Base-by-base conservation (phyloP, 192 early-diverging fungal species). In the Coemansia sp. region DNA sequence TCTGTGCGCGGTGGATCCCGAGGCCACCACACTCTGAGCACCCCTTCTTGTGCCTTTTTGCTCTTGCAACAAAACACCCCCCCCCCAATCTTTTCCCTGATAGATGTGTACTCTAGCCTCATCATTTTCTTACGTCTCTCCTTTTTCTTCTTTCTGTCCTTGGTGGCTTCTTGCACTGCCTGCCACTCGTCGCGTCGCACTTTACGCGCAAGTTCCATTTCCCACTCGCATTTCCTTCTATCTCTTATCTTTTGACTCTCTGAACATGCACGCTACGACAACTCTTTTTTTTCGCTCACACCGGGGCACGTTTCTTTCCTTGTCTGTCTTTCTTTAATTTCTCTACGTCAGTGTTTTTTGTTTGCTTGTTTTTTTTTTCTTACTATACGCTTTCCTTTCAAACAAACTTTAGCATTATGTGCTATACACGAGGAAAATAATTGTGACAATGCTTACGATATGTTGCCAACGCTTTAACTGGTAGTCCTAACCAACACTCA, bases 1-100 rank as follows among this genome's bases (percentile, higher is more conserved):
- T 66, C 53, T 80, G 63, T 80, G 76, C 64, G 76, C 76, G 44
- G 76, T 80, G 17, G 76, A 80, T 52, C 76, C 76, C n/a, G 76
- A 80, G 22, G 32, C 76, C 56, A 70, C 33, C 64, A 58, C 67
- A 36, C 62, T 80, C 15, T 74, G 64, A 68, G 56, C 46, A 32
- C 29, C 29, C 29, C 7, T 2, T 32, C 29, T 7, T 48, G 43
- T 22, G 38, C n/a, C n/a, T n/a, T n/a, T n/a, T n/a, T n/a, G n/a
- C n/a, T n/a, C n/a, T n/a, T n/a, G n/a, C n/a, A n/a, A n/a, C n/a
- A n/a, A n/a, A 39, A 39, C 38, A 48, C 22, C 22, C 22, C 3
- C 19, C 12, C 22, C 3, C 38, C 4, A 9, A 44, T 34, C 24
- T 35, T 39, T 52, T 50, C 62, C 58, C 67, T 65, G 72, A 65